Base-by-base conservation (phyloP, 2,329 filamentous ascomycete genomes). In the Aspergillus sp. region DNA sequence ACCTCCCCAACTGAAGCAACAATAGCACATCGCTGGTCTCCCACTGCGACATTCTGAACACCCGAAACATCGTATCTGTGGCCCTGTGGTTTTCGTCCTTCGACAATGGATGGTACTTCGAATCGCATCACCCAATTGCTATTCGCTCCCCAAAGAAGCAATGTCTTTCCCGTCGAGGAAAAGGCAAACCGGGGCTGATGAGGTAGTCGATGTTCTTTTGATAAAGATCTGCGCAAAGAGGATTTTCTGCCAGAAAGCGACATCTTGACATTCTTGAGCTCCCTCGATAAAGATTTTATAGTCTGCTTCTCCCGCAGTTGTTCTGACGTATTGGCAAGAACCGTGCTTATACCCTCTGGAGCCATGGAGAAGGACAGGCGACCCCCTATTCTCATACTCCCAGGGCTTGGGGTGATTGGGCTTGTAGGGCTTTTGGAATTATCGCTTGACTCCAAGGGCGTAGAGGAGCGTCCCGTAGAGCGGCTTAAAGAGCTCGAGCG, bases 21-120 rank as follows among this genome's bases (percentile, higher is more conserved):
- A 5, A 64, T 47, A 7, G 60, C 64, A 44, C 61, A 66, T 39
- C 59, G 59, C 38, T 56, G 54, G 37, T 62, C 54, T 9, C 64
- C 64, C 31, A 59, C 59, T 6, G 62, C 62, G 30, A 52, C 60
- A 40, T 56, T 55, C 43, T 65, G 61, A 6, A 65, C 57, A 4
- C 53, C 50, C 5, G 57, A 44, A n/a, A 61, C 51, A 43, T 64
- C 60, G 38, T 65, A 66, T 39, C 48, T 59, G 37, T 61, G 60
- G 7, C 57, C 50, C 42, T 59, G 58, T 5, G 55, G 57, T 7
- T 50, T 52, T 6, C 54, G 52, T 4, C 57, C 47, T 30, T 61
- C 54, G 7, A 56, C 51, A n/a, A 39, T 47, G 19, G 19, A 19
- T 4, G 57, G 46, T 2, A 62, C 50, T 13, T 64, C 62, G 36